These are phyloP conservation scores for Sclerospora graminicola DNA, from an alignment of 352 stramenopile genomes.

Conservation along the genomic window DNA sequence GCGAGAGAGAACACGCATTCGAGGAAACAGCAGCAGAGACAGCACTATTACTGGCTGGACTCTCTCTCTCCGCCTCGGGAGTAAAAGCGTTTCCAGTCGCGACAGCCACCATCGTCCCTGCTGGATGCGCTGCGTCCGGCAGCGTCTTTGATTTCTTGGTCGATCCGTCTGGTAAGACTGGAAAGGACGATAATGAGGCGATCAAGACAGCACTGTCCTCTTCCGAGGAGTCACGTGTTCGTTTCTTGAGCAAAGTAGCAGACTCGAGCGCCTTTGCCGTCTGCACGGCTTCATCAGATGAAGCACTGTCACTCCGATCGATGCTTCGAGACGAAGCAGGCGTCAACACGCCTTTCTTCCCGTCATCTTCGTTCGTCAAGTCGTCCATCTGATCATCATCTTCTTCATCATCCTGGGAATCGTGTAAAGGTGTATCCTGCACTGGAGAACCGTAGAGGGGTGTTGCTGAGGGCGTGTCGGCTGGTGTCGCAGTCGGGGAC, in stretches of 20 bases:
- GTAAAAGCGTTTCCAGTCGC: slow-evolving; percentile 2
- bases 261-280: slow-evolving; percentile 18
- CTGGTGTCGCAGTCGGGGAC: slow-evolving; percentile 47
- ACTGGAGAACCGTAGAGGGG: slow-evolving; percentile 59
- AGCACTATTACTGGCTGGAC: slow-evolving; percentile 1
- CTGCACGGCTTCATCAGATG: slow-evolving; percentile 29
- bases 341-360: slow-evolving; percentile 26
- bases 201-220: slow-evolving; percentile 11
- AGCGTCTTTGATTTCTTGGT: slow-evolving; percentile 25
- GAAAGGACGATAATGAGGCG: slow-evolving; percentile 1
- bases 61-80: slow-evolving; percentile 1
- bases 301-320: slow-evolving; percentile 38
- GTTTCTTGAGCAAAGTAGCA: slow-evolving; percentile 47
- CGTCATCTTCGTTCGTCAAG: slow-evolving; percentile 23
- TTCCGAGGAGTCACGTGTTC: slow-evolving; percentile 20
- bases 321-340: slow-evolving; percentile 26
- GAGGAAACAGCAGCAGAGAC: background rate
- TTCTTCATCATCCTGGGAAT: slow-evolving; percentile 30
- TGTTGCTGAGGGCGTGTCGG: slow-evolving; percentile 57
- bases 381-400: slow-evolving; percentile 32
- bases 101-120: background rate
- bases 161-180: slow-evolving; percentile 4
- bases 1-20: no score
- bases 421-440: slow-evolving; percentile 30
- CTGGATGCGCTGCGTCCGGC: slow-evolving; percentile 12